phyloP scores from a whole-genome alignment of 768 basidiomycete genomes.

The Rhodotorula paludigena region DNA sequence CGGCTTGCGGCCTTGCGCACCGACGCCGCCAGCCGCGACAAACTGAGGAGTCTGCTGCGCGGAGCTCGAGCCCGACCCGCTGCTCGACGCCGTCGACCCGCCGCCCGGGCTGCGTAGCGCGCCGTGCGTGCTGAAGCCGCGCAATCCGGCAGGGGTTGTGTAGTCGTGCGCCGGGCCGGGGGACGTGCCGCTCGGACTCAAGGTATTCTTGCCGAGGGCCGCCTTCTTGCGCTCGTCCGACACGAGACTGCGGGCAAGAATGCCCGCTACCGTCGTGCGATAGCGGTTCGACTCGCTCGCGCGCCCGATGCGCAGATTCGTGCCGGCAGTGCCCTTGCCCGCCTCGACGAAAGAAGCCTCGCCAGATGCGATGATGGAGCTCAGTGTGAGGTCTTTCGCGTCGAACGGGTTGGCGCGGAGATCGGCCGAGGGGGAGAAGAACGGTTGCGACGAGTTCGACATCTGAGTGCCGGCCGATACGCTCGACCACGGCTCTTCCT shows the following conservation, averaged over 20 bases:
- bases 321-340: slow-evolving; percentile 22
- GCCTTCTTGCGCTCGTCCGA: slow-evolving; percentile 17
- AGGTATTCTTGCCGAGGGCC: slow-evolving; percentile 13
- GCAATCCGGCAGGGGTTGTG: not conserved
- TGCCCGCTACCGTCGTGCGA: slow-evolving; percentile 7
- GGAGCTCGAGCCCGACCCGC: not conserved
- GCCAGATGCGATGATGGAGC: slow-evolving; percentile 13
- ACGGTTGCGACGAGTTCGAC: slow-evolving; percentile 13
- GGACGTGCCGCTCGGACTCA: no score
- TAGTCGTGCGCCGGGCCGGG: not conserved
- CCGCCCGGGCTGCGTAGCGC: not conserved
- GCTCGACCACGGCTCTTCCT: slow-evolving; percentile 27
- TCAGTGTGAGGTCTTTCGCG: slow-evolving; percentile 17
- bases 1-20: slow-evolving; percentile 18
- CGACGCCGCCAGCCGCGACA: slow-evolving; percentile 9
- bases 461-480: slow-evolving; percentile 1
- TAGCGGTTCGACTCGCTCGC: slow-evolving; percentile 13
- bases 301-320: slow-evolving; percentile 13
- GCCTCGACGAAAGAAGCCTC: slow-evolving; percentile 10
- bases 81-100: not conserved
- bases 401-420: slow-evolving; percentile 23
- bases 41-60: not conserved
- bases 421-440: slow-evolving; percentile 15
- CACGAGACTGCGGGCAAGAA: slow-evolving; percentile 23
- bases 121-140: not conserved